Evolutionary conservation across 1,284 basidiomycete species (phyloP).

Genomic region (Fomes fomentarius): DNA sequence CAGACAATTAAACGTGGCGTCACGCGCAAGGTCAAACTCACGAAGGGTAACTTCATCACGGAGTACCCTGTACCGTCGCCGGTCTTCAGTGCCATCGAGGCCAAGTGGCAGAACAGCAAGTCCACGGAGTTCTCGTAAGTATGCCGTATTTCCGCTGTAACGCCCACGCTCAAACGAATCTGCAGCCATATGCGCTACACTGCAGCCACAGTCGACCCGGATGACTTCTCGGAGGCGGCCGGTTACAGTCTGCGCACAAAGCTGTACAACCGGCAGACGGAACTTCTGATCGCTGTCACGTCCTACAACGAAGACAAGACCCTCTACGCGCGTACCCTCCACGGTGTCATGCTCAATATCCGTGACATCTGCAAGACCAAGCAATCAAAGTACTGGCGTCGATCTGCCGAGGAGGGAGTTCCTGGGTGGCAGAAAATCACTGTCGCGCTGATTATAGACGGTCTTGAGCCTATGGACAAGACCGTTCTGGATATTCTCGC

Average conservation of each 20-base stretch:
- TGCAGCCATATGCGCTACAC: constrained; percentile 88
- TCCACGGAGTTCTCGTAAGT: constrained; percentile 86
- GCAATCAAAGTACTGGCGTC: constrained; percentile 92
- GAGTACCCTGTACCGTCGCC: constrained; percentile 93
- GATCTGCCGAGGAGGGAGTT: constrained; percentile 82
- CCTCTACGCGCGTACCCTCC: constrained; percentile 89
- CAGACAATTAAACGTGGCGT: constrained; percentile 93
- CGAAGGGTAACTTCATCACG: constrained; percentile 88
- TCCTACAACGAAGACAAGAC: constrained; percentile 94
- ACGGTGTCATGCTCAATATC: constrained; percentile 97
- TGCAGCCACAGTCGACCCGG: constrained; percentile 93
- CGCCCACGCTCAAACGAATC: neutral
- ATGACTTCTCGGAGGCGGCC: constrained; percentile 84
- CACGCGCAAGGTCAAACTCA: constrained; percentile 93
- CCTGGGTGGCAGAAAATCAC: constrained; percentile 94
- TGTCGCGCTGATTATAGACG: constrained; percentile 93
- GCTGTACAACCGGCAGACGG: constrained; percentile 88
- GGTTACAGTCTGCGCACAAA: constrained; percentile 87
- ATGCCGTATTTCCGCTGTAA: neutral
- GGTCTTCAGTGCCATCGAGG: constrained; percentile 84
- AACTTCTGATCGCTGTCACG: constrained; percentile 91
- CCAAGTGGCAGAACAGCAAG: constrained; percentile 72
- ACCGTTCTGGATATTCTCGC: constrained; percentile 87
- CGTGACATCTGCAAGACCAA: constrained; percentile 98
- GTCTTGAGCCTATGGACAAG: constrained; percentile 96